Base-by-base conservation (phyloP, 2,329 filamentous ascomycete genomes). In the Xylariales sp. region DNA sequence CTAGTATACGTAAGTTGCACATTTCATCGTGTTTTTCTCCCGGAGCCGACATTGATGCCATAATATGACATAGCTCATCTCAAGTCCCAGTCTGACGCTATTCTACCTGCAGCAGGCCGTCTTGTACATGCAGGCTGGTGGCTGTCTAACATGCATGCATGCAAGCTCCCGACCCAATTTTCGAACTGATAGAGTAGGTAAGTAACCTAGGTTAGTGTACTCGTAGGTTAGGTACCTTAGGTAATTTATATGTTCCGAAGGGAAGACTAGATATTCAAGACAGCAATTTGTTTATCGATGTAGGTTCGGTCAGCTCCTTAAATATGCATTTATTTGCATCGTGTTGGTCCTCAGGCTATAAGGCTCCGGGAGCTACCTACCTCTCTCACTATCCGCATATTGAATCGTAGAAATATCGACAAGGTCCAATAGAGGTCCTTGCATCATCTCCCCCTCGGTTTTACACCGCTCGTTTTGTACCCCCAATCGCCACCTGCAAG, bases 401-500 rank as follows among this genome's bases (percentile, higher is more conserved):
- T n/a, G 18, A 45, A 41, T 6, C 18, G 43, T 7, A 36, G 14
- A 56, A 32, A 9, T 30, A 36, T 45, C 36, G 36, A 6, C 10
- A 56, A 1, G 14, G 6, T 45, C 32, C 12, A 62, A 41, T 41
- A 10, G 5, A 34, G 8, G 32, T 48, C 0, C 16, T 59, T 36
- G n/a, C 12, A 66, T 52, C 36, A 18, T 12, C 50, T 61, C 7
- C 34, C 32, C 52, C 60, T 7, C 49, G 16, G 23, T 34, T 63
- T 68, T 62, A 72, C 73, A 75, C 73, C 73, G 72, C 73, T 73
- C 65, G 63, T 71, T 73, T 48, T 39, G 55, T 54, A 52, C 41
- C 49, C 61, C 59, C 18, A 36, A 30, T 34, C 49, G 61, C 55
- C 48, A 23, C 23, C 23, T 23, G 23, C 23, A 52, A 39, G 48